Base-by-base conservation (phyloP, 257 asterid genomes). In the Cordia subcordata region DNA sequence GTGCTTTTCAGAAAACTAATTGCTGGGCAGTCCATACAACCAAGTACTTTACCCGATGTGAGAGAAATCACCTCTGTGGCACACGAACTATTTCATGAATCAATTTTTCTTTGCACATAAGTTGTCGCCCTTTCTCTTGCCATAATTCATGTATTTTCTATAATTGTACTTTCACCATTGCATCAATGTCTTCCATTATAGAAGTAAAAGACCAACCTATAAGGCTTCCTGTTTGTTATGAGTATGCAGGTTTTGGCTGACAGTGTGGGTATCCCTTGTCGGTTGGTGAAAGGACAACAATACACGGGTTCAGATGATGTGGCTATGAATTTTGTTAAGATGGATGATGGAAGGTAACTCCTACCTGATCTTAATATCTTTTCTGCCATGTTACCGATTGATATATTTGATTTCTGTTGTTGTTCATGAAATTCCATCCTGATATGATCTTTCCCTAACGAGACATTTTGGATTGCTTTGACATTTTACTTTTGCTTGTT, bases 301-400 rank as follows among this genome's bases (percentile, higher is more conserved):
- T 88, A 82, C 63, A 86, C 96, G 10, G 99, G 99, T 65, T 82
- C 95, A 61, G 81, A 78, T 69, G 99, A 86, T 46, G 99, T 88
- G 73, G 99, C 96, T 53, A 84, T 92, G 82, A 88, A 69, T 82
- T 81, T 88, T 66, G 91, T 86, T 61, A 84, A 82, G 79, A 69
- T 81, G 60, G 85, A 79, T 68, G 79, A 74, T 63, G 95, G 84
- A 77, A 92, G 95, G 99, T 86, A 69, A 63, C 58, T 69, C 67
- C 37, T 46, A 13, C 53, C 47, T 51, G 13, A 57, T 53, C 52
- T 40, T 63, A 66, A 44, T 58, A 47, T 58, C 53, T 21, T 21
- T 58, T 40, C 63, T 44, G 55, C 44, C 20, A 19, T 49, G 39
- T 21, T 14, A 13, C 0, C 38, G 21, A 22, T 53, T 21, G 0